Base-by-base conservation (phyloP, 2,329 filamentous ascomycete species). In the Onygena corvina region DNA sequence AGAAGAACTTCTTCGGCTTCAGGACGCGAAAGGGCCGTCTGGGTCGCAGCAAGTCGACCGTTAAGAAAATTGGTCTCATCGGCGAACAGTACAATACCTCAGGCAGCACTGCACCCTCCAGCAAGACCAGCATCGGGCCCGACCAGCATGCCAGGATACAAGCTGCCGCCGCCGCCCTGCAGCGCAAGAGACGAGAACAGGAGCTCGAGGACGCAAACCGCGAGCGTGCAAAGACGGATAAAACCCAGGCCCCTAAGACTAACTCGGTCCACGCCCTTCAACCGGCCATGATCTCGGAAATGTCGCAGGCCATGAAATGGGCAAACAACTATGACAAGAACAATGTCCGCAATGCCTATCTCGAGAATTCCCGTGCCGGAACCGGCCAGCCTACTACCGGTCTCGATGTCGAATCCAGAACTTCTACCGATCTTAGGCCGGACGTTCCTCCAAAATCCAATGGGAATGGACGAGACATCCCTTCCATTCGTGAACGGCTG, bases 291-390 rank as follows among this genome's bases (percentile, higher is more conserved):
- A 75, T 89, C 60, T 87, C 76, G 48, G 92, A 94, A 64, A 90
- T 89, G 14, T 92, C 85, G 6, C 85, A 88, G 20, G 92, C 92
- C 1, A 83, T 98, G 81, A 94, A 94, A 66, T 98, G 92, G 92
- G 87, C 90, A 27, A 90, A 76, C 65, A 88, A 88, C 59, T 96
- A 95, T 63, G 92, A 96, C 67, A 93, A 92, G 67, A 82, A 92
- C 59, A 75, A 83, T 5, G 83, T 94, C 54, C 81, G 88, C 48
- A 81, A 86, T 55, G 81, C 86, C n/a, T 96, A 96, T 65, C 74
- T 96, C 47, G 78, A 80, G 40, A 82, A 93, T 61, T 71, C 70
- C 44, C 79, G 75, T 56, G 81, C 84, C 35, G 88, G 89, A 18
- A 84, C 79, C 51, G 86, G 86, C 9, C 54, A 70, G 16, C 72